These are phyloP conservation scores for Pyricularia grisea DNA, from an alignment of 2,329 filamentous ascomycete genomes.

Conservation along the genomic window DNA sequence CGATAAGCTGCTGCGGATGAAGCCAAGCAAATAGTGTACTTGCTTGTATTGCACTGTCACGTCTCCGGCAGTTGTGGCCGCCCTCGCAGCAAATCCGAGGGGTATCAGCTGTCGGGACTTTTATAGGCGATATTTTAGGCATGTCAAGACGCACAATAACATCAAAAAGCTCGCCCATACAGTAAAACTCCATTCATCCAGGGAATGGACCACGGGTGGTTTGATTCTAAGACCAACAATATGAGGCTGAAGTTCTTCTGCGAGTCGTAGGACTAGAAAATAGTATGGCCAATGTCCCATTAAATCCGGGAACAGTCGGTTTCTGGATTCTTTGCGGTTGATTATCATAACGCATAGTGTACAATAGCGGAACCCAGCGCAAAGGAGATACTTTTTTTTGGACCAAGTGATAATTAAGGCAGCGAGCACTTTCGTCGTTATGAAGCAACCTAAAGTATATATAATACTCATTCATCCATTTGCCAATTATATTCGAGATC, in stretches of 20 bases:
- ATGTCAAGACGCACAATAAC: background rate
- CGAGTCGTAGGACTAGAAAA: background rate
- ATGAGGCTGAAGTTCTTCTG: background rate
- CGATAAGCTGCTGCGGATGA: slow-evolving; percentile 40
- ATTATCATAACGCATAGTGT: background rate
- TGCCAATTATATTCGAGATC: slow-evolving; percentile 89
- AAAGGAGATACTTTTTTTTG: background rate
- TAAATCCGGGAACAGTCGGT: background rate
- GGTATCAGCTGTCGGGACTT: background rate
- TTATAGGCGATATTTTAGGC: background rate
- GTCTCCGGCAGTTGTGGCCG: background rate
- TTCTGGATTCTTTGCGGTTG: background rate
- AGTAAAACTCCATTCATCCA: background rate
- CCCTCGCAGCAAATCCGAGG: background rate
- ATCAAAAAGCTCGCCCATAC: background rate
- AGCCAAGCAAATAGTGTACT: slow-evolving; percentile 6
- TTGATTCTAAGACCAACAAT: background rate
- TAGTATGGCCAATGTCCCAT: background rate
- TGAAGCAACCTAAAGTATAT: background rate
- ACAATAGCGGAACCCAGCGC: background rate
- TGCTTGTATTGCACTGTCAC: background rate
- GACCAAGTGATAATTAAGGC: background rate
- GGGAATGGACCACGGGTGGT: background rate
- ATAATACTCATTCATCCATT: slow-evolving; percentile 50
- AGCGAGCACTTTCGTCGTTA: background rate